A percentile compares a stretch with the other conserved stretches of the same genome.
phyloP scores from a whole-genome alignment of 306 rosid species.

The Vicia faba region DNA sequence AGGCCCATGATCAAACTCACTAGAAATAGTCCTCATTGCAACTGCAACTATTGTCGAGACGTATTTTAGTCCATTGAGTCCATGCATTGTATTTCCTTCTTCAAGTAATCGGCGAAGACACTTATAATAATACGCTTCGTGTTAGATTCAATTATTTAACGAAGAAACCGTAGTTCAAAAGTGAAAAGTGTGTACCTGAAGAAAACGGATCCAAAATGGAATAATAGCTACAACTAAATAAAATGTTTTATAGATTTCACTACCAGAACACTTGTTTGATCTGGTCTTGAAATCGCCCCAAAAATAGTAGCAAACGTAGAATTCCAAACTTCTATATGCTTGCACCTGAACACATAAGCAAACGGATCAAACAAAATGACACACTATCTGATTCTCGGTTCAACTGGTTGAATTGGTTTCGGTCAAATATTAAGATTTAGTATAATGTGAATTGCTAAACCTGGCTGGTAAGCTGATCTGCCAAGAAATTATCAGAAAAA shows the following conservation, averaged over 20 bases:
- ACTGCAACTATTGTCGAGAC: slow-evolving; percentile 34
- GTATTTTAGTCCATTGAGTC: slow-evolving; percentile 36
- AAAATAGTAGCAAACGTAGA: slow-evolving; percentile 70
- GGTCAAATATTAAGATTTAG: slow-evolving; percentile 16
- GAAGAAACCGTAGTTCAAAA: no score
- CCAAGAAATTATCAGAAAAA: slow-evolving; percentile 70
- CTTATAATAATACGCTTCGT: slow-evolving; percentile 13
- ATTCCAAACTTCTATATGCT: slow-evolving; percentile 74
- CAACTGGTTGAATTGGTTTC: not conserved
- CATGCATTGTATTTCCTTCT: slow-evolving; percentile 29
- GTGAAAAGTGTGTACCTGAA: slow-evolving; percentile 54
- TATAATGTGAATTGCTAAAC: slow-evolving; percentile 33
- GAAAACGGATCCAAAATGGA: slow-evolving; percentile 74
- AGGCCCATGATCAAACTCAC: slow-evolving; percentile 8
- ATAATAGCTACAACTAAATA: slow-evolving; percentile 68
- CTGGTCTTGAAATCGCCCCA: slow-evolving; percentile 72
- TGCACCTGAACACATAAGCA: slow-evolving; percentile 59
- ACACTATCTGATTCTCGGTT: not conserved
- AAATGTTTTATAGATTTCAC: slow-evolving; percentile 50
- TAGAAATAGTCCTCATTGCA: slow-evolving; percentile 27
- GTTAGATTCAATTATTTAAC: slow-evolving; percentile 8
- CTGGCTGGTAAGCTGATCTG: slow-evolving; percentile 91
- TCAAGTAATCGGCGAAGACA: slow-evolving; percentile 33
- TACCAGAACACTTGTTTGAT: slow-evolving; percentile 58
- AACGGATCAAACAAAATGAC: not conserved